Evolutionary conservation across 352 stramenopile genomes (phyloP).

Genomic region (Pythium monospermum): DNA sequence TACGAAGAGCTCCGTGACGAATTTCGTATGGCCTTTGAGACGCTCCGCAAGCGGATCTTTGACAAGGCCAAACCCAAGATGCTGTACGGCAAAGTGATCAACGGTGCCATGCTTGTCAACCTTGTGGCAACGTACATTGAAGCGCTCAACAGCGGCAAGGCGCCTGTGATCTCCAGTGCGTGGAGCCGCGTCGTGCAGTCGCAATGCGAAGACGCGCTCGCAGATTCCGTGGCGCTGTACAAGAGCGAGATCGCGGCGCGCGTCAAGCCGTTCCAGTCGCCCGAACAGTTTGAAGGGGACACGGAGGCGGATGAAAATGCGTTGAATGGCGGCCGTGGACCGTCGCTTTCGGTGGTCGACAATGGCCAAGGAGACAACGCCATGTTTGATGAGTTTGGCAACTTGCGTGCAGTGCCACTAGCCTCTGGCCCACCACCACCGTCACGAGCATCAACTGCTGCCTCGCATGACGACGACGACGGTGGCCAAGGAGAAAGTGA

Average conservation of each 20-base stretch:
- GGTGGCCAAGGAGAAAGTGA: constrained; percentile 30
- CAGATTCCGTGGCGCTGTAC: constrained; percentile 75
- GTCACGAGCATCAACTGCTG: no score
- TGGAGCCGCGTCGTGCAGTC: constrained; percentile 86
- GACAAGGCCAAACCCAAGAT: constrained; percentile 81
- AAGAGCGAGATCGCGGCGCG: constrained; percentile 53
- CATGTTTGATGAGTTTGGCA: constrained; percentile 79
- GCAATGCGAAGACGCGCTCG: constrained; percentile 77
- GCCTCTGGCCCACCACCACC: constrained; percentile 9
- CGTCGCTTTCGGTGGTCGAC: constrained; percentile 38
- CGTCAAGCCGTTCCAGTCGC: constrained; percentile 43
- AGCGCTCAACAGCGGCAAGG: constrained; percentile 84
- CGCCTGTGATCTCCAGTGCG: constrained; percentile 83
- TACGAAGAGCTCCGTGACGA: constrained; percentile 77
- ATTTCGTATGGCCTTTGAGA: constrained; percentile 73
- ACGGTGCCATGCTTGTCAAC: constrained; percentile 85
- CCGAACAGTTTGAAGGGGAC: constrained; percentile 57
- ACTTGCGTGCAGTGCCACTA: constrained; percentile 43
- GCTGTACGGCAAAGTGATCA: constrained; percentile 80
- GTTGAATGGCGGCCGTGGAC: constrained; percentile 10
- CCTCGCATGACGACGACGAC: constrained; percentile 31
- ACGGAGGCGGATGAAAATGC: constrained; percentile 15
- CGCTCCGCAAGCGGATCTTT: constrained; percentile 61
- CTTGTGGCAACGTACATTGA: constrained; percentile 79
- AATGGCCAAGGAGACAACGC: constrained; percentile 47